Evolutionary conservation across 2,329 filamentous ascomycete species (phyloP).

Genomic region (Colletotrichum sp.): DNA sequence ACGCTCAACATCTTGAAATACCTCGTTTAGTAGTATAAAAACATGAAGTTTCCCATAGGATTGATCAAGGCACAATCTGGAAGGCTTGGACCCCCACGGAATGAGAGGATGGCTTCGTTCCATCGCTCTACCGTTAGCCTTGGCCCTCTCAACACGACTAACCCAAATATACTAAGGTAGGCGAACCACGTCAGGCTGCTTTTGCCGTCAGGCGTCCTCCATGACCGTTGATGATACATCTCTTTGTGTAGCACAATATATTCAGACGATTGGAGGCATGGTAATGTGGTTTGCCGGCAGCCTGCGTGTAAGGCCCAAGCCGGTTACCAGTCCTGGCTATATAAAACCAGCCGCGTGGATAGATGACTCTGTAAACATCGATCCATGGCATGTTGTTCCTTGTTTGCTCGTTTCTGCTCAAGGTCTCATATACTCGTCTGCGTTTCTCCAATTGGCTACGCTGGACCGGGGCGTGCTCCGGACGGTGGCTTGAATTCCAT

Average conservation of each 20-base stretch:
- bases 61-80: not conserved
- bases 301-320: not conserved
- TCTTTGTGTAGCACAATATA: not conserved
- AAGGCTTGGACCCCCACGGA: not conserved
- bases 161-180: no score
- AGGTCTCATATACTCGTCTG: no score
- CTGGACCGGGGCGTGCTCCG: not conserved
- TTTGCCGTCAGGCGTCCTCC: not conserved
- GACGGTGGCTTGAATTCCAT: not conserved
- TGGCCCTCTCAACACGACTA: no score
- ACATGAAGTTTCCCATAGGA: not conserved
- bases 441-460: not conserved
- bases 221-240: fast-evolving
- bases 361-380: no score
- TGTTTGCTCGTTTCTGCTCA: no score
- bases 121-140: not conserved
- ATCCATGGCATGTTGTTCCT: no score
- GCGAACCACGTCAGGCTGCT: not conserved
- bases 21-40: not conserved
- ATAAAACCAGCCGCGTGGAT: not conserved
- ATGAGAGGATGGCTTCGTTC: not conserved
- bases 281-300: no score
- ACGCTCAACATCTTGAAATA: no score
- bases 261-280: no score
- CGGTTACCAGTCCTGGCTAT: not conserved